A percentile compares a stretch with the other conserved stretches of the same genome.
These are phyloP conservation scores for Prunus persica DNA, from an alignment of 306 rosid genomes.

Conservation along the genomic window DNA sequence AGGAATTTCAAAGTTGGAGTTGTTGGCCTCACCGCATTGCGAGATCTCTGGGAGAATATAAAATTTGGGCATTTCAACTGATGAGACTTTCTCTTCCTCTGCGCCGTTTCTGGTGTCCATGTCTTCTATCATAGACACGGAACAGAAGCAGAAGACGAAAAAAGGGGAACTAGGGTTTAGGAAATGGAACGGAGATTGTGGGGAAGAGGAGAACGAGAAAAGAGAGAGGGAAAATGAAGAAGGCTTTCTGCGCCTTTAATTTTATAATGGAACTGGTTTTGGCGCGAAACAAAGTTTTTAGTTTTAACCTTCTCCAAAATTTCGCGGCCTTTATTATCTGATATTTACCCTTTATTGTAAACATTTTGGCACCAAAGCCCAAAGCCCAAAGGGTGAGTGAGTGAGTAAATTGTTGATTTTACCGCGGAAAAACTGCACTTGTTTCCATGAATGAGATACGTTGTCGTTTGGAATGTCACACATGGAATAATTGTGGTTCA, in stretches of 20 bases:
- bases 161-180: background rate
- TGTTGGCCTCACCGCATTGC: background rate
- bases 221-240: background rate
- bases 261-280: background rate
- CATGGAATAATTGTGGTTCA: no score
- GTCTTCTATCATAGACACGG: background rate
- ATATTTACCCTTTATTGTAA: background rate
- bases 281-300: constrained; percentile 37
- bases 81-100: background rate
- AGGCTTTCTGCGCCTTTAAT: background rate
- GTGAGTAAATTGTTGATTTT: background rate
- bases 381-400: no score
- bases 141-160: background rate
- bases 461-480: background rate
- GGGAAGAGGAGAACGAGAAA: background rate
- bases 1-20: constrained; percentile 1
- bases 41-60: background rate
- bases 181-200: background rate
- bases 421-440: background rate
- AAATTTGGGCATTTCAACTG: background rate
- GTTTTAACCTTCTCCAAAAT: background rate
- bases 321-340: constrained; percentile 17
- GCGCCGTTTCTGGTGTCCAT: background rate
- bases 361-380: constrained; percentile 6
- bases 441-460: background rate